Conservation (phyloP, 2,329 filamentous ascomycete species). For the Pyrenophora graminea region DNA sequence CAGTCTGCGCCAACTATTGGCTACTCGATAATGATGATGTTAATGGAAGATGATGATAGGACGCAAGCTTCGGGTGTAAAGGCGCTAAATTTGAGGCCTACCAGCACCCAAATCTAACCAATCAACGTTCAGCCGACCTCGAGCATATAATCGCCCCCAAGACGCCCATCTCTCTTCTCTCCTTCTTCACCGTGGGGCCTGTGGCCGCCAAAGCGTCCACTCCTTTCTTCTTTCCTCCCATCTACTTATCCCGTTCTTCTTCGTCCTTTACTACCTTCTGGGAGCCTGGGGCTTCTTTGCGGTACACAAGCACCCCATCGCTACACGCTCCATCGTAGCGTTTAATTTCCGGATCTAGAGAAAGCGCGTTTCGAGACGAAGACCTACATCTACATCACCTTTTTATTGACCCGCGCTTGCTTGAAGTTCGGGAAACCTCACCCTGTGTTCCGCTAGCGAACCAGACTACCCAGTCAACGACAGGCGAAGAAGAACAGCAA, state of each 20-base stretch:
- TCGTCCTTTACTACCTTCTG: background rate
- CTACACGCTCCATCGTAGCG: constrained; percentile 4
- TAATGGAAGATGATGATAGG: background rate
- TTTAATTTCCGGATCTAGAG: constrained; percentile 5
- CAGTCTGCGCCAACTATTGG: too few relatives aligned
- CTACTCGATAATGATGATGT: background rate
- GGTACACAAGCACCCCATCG: constrained; percentile 1
- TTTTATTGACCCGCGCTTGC: constrained; percentile 8
- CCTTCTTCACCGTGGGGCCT: constrained; percentile 9
- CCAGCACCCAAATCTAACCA: background rate
- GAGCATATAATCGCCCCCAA: background rate
- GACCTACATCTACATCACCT: constrained; percentile 1
- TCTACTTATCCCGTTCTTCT: constrained; percentile 6
- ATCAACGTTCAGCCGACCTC: background rate
- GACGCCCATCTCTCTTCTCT: background rate
- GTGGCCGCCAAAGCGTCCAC: constrained; percentile 1
- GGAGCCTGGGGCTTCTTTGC: constrained; percentile 3
- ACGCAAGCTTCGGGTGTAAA: background rate
- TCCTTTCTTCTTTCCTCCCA: background rate
- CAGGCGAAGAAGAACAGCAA: constrained; percentile 6
- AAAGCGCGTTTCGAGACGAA: constrained; percentile 1
- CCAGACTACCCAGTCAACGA: background rate
- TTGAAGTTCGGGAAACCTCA: background rate
- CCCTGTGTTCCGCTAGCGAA: constrained; percentile 6
- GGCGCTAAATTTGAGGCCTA: constrained; percentile 5